These are phyloP conservation scores for Penicillium decumbens DNA, from an alignment of 2,329 filamentous ascomycete species.

Conservation along the genomic window DNA sequence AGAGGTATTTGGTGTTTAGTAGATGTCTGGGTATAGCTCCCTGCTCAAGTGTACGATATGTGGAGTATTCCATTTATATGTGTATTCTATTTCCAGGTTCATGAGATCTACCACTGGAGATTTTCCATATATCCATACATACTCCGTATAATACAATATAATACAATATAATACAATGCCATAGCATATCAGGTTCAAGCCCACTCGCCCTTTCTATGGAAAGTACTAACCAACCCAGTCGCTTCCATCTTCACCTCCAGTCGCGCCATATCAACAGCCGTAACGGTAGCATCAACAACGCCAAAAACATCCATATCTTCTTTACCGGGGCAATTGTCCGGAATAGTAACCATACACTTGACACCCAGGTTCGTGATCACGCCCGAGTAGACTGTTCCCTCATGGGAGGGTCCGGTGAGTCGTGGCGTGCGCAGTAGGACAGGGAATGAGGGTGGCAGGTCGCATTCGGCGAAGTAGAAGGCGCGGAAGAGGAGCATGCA, in stretches of 20 bases:
- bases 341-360: constrained; percentile 26
- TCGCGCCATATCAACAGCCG: constrained; percentile 31
- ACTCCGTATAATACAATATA: constrained; percentile 15
- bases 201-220: constrained; percentile 35
- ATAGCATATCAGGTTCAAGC: constrained; percentile 9
- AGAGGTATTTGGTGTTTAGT: constrained; percentile 40
- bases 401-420: constrained; percentile 13
- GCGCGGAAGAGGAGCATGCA: constrained; percentile 55
- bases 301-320: constrained; percentile 29
- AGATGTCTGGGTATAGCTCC: not conserved
- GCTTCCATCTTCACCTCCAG: constrained; percentile 33
- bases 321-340: constrained; percentile 19
- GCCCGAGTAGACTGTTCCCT: constrained; percentile 27
- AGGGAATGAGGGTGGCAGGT: constrained; percentile 48
- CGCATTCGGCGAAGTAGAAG: constrained; percentile 51
- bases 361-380: constrained; percentile 32
- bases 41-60: not conserved
- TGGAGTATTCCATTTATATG: not conserved
- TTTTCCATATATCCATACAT: not conserved
- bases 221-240: constrained; percentile 29
- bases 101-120: not conserved
- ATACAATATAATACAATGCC: constrained; percentile 15
- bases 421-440: constrained; percentile 32
- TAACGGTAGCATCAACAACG: constrained; percentile 35
- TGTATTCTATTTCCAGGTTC: not conserved